Percentiles rank a stretch among this genome's conserved stretches.
These are phyloP conservation scores for Lipomyces yamadae DNA, from an alignment of 805 yeast species.

Conservation along the genomic window DNA sequence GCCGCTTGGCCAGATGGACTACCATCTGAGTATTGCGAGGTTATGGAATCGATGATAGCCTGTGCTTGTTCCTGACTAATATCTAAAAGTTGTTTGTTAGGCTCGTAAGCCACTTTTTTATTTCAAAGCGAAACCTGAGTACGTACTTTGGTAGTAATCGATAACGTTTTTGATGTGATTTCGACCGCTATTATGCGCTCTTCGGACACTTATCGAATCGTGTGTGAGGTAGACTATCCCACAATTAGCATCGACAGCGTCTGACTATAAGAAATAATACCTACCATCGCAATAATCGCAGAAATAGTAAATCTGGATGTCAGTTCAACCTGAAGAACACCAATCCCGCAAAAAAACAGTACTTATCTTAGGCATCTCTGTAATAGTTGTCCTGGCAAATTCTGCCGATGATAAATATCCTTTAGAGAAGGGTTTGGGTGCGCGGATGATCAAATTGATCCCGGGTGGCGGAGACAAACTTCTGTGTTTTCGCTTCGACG, in stretches of 20 bases:
- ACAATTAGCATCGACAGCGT: background rate
- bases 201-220: conserved; percentile 84
- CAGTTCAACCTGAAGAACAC: background rate
- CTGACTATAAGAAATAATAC: conserved; percentile 28
- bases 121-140: background rate
- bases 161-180: conserved; percentile 74
- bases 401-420: background rate
- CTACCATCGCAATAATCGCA: conserved; percentile 79
- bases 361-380: conserved; percentile 43
- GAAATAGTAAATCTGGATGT: conserved; percentile 39
- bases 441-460: background rate
- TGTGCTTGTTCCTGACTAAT: conserved; percentile 38
- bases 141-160: conserved; percentile 67
- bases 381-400: background rate
- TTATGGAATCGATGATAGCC: conserved; percentile 33
- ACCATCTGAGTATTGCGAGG: conserved; percentile 25
- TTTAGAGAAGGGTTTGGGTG: background rate
- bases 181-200: conserved; percentile 76
- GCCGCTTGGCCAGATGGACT: conserved; percentile 7
- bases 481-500: background rate
- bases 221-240: conserved; percentile 72
- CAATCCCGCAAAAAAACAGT: conserved; percentile 7
- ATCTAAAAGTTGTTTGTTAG: conserved; percentile 15
- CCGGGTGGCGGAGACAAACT: background rate
- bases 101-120: background rate